phyloP scores from a whole-genome alignment of 176 grass and related monocot genomes.

The Musa troglodytarum region DNA sequence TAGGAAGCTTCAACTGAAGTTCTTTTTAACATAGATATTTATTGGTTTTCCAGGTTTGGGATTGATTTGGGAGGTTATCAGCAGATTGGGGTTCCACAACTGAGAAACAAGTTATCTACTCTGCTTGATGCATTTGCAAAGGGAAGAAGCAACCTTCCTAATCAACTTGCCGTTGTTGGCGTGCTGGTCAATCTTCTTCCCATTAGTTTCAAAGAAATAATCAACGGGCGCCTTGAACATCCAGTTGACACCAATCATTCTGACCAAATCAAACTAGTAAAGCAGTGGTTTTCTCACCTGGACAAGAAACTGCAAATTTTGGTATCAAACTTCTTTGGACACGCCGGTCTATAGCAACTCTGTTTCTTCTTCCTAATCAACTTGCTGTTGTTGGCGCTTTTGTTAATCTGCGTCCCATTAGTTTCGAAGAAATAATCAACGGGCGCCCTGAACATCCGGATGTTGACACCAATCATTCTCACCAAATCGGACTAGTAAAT shows the following conservation, averaged over 20 bases:
- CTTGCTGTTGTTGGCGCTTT: conserved; percentile 47
- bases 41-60: conserved; percentile 42
- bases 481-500: conserved; percentile 35
- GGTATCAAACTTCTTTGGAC: neutral
- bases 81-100: conserved; percentile 31
- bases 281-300: conserved; percentile 69
- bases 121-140: conserved; percentile 31
- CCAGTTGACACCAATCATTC: conserved; percentile 24
- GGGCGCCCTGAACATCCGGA: conserved; percentile 12
- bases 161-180: conserved; percentile 51
- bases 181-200: conserved; percentile 71
- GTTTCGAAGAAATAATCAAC: conserved; percentile 42
- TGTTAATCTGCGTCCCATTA: conserved; percentile 57
- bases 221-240: conserved; percentile 19
- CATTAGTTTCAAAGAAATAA: conserved; percentile 40
- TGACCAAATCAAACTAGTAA: conserved; percentile 33
- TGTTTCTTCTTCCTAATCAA: conserved; percentile 36
- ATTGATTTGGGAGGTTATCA: conserved; percentile 49
- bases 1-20: too few species aligned
- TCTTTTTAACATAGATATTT: neutral
- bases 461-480: conserved; percentile 21
- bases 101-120: conserved; percentile 45
- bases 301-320: conserved; percentile 37
- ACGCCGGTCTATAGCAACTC: neutral
- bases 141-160: conserved; percentile 29